Base-by-base conservation (phyloP, 306 rosid genomes). In the Medicago ruthenica region DNA sequence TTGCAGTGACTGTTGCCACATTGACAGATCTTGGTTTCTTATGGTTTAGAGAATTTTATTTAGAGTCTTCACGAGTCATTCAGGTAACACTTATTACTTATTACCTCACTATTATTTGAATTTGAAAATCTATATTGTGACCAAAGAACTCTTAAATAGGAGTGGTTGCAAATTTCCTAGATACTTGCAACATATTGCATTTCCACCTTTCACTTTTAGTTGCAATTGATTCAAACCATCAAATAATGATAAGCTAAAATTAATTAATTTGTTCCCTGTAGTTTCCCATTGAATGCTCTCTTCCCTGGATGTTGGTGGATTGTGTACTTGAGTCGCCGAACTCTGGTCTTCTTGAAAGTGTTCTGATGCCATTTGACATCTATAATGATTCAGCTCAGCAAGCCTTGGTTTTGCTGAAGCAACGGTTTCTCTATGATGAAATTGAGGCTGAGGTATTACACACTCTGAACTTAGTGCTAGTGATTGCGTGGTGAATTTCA, bases 221-320 rank as follows among this genome's bases (percentile, higher is more conserved):
- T 70, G 77, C 39, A 79, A 11, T 51, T 68, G 65, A 53, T 70
- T 70, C 61, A 79, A 67, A 55, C 48, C 10, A 48, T 73, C 54
- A 60, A 70, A 80, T 76, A 24, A 41, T 76, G 44, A 39, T 69
- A 41, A 54, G 67, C 45, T 77, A 71, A 63, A 71, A 70, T 65
- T 74, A 63, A 42, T 37, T 57, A 57, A 65, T 78, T 68, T 86
- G 44, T 82, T 78, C 58, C 57, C 16, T 80, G 74, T 71, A 95
- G 97, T 95, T 95, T 87, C 96, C 98, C 3, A 87, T 95, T 7
- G 97, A 95, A 79, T 95, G 97, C 88, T 95, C 98, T 77, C 93
- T 95, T 82, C 98, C 98, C 67, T 95, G 98, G 98, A 95, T 95
- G 93, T 60, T 95, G 91, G 96, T 88, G 82, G 98, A 95, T 75